Conservation (phyloP, 495 filamentous ascomycete species). For the Trichoderma gamsii region DNA sequence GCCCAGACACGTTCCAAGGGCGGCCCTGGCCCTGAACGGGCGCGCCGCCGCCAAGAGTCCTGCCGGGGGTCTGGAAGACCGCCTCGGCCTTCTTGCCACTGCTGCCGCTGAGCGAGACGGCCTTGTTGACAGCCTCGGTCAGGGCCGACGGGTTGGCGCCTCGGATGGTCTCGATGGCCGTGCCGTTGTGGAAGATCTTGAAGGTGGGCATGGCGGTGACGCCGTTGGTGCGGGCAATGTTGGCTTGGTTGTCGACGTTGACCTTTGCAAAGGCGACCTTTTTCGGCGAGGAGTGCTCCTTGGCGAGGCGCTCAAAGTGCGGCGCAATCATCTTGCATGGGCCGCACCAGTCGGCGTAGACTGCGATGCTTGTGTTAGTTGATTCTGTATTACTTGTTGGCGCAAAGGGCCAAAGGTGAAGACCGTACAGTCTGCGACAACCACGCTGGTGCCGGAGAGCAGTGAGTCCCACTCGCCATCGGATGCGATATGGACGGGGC, state of each 20-base stretch:
- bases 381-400: conserved; percentile 19
- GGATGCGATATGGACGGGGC: conserved; percentile 61
- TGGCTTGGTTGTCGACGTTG: conserved; percentile 70
- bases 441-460: conserved; percentile 58
- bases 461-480: conserved; percentile 60
- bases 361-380: conserved; percentile 40
- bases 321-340: conserved; percentile 85
- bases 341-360: conserved; percentile 82
- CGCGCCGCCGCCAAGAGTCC: conserved; percentile 29
- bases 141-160: conserved; percentile 69
- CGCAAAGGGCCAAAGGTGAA: neutral
- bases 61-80: conserved; percentile 36
- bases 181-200: conserved; percentile 76
- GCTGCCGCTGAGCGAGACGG: conserved; percentile 53
- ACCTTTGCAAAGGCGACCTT: conserved; percentile 80
- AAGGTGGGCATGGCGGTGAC: conserved; percentile 82
- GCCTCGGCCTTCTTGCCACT: conserved; percentile 32
- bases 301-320: conserved; percentile 71
- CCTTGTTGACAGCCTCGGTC: conserved; percentile 67
- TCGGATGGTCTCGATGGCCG: conserved; percentile 56
- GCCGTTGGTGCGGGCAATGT: conserved; percentile 62
- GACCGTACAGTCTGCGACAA: conserved; percentile 68
- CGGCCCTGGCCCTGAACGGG: conserved; percentile 23
- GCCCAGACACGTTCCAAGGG: conserved; percentile 24
- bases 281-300: conserved; percentile 62